Evolutionary conservation across 768 basidiomycete genomes (phyloP), one percentile per base, ranked within the genome.

Genomic region (Hericium coralloides): DNA sequence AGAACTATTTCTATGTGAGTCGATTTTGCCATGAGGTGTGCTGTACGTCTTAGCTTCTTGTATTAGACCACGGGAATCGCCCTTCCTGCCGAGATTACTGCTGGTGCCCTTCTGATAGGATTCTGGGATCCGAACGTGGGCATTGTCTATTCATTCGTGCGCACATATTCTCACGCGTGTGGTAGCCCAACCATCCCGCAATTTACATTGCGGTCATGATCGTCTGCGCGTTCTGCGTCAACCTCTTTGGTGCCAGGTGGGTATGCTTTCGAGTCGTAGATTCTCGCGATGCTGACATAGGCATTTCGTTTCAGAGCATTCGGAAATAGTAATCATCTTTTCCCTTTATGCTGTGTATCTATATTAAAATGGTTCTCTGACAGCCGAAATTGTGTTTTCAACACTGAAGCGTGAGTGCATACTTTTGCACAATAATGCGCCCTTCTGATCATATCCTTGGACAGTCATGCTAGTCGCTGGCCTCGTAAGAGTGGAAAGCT

Each of bases 1-100:
- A 62, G 61, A 62, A 62, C 47, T 60, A 60, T 50, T 60, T 62
- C 17, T 60, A 62, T 55, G 61, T 60, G 31, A 2, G 59, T 41
- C 10, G 10, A 8, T 31, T 31, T 31, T 31, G 31, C 31, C 10
- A 31, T 31, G 31, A 31, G 31, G 7, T 31, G 31, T 31, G 31
- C 31, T 31, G 31, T 9, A 31, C 8, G 4, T 8, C 36, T 14
- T 14, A 4, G 45, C 31, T 49, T 48, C 25, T 22, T 36, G 26
- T 22, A n/a, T 12, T 53, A 62, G 61, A 60, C 56, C 8, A 60
- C 55, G 41, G 61, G 59, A 26, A 55, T 62, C 37, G 53, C 61
- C 0, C 54, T 62, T 31, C 61, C 61, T 4, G 61, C 56, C 23
- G 61, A 62, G 31, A 58, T 62, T 6, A 62, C 61, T 7, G 61